A percentile compares a stretch with the other conserved stretches of the same genome.
These are phyloP conservation scores for Solanum dulcamara DNA, from an alignment of 257 asterid species.

Conservation along the genomic window DNA sequence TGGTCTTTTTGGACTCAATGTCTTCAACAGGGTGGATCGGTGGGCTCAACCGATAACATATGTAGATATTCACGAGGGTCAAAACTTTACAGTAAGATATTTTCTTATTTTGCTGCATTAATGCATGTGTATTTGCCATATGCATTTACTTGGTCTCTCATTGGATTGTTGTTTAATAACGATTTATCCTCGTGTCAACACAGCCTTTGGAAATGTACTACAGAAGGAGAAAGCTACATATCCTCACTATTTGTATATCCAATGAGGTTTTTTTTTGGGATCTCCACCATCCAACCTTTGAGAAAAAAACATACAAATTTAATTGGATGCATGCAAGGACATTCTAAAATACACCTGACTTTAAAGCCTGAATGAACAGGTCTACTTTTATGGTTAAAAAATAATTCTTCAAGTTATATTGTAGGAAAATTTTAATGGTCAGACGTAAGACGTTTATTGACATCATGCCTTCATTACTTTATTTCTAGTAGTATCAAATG, in stretches of 20 bases:
- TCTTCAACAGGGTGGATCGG: constrained; percentile 61
- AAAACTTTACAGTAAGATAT: constrained; percentile 57
- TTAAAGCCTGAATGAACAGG: not conserved
- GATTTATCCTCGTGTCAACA: not conserved
- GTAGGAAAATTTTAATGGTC: not conserved
- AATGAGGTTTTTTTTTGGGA: not conserved
- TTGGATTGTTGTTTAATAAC: not conserved
- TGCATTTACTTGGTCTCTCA: not conserved
- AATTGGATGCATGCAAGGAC: not conserved
- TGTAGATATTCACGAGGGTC: constrained; percentile 66
- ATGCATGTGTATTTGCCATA: not conserved
- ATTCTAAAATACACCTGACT: not conserved
- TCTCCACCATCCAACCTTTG: not conserved
- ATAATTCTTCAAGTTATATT: not conserved
- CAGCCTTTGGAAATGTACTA: not conserved
- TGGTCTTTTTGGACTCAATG: constrained; percentile 58
- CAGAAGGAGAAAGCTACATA: not conserved
- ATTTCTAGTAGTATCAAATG: not conserved
- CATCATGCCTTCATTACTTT: not conserved
- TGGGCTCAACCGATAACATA: constrained; percentile 94
- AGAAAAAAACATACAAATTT: not conserved
- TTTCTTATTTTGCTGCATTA: not conserved
- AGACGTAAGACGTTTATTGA: too few relatives aligned
- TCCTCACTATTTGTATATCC: not conserved
- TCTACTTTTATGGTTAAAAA: not conserved